Percentiles rank a stretch among this genome's conserved stretches.
These are phyloP conservation scores for Hypoxylon sp. DNA, from an alignment of 2,329 filamentous ascomycete species.

Conservation along the genomic window DNA sequence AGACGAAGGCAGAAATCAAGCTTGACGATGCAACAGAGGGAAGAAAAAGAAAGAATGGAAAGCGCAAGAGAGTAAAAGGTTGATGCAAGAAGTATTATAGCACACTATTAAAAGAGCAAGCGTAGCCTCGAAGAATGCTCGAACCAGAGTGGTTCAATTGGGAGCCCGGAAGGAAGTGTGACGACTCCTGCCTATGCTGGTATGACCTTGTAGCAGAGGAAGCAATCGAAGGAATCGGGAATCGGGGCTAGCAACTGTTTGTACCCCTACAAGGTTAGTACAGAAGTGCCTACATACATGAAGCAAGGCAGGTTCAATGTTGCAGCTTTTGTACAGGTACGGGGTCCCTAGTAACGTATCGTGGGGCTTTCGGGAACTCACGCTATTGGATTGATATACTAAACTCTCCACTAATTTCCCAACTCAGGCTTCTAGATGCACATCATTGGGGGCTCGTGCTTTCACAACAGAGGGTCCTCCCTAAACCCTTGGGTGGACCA, in stretches of 20 bases:
- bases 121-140: constrained; percentile 38
- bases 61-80: constrained; percentile 14
- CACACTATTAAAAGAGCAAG: constrained; percentile 19
- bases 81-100: constrained; percentile 18
- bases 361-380: constrained; percentile 42
- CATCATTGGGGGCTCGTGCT: constrained; percentile 45
- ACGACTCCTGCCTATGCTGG: constrained; percentile 29
- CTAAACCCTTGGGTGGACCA: background rate
- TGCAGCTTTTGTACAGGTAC: constrained; percentile 18
- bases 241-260: constrained; percentile 4
- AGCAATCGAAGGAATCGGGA: constrained; percentile 29
- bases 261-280: constrained; percentile 26
- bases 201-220: constrained; percentile 30
- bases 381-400: constrained; percentile 43
- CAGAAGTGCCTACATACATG: too few species aligned
- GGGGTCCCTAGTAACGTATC: background rate
- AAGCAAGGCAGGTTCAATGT: constrained; percentile 21
- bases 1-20: constrained; percentile 1
- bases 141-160: constrained; percentile 34
- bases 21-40: background rate
- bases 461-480: constrained; percentile 8
- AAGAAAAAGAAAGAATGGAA: constrained; percentile 4
- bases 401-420: constrained; percentile 34
- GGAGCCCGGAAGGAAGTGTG: constrained; percentile 27
- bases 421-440: constrained; percentile 31